A percentile compares a stretch with the other conserved stretches of the same genome.
These are phyloP conservation scores for Carex scoparia DNA, from an alignment of 176 grass and related monocot genomes.

Conservation along the genomic window DNA sequence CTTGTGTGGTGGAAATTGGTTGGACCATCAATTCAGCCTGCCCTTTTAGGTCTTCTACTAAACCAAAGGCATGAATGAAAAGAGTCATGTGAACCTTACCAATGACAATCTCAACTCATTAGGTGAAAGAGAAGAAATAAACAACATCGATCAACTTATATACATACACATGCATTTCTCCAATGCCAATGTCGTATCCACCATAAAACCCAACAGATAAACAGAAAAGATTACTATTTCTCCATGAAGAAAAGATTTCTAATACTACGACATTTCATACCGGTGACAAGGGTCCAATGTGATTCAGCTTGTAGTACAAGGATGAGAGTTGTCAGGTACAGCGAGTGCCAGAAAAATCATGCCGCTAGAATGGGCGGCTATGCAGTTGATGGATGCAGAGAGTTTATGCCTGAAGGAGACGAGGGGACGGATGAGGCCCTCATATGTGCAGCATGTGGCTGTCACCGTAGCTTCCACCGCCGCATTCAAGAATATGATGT, in stretches of 20 bases:
- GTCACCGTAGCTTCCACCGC: slow-evolving; percentile 75
- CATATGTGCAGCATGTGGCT: slow-evolving; percentile 61
- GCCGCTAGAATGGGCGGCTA: slow-evolving; percentile 61
- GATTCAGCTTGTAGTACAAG: slow-evolving; percentile 43
- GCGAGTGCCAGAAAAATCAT: slow-evolving; percentile 77
- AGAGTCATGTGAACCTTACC: slow-evolving; percentile 44
- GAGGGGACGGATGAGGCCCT: slow-evolving; percentile 49
- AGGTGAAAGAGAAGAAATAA: slow-evolving; percentile 4
- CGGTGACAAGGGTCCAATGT: slow-evolving; percentile 29
- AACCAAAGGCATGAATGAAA: slow-evolving; percentile 45
- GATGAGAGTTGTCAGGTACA: slow-evolving; percentile 41
- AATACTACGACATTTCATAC: slow-evolving; percentile 56
- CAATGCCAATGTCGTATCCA: slow-evolving; percentile 25
- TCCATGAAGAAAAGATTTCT: slow-evolving; percentile 70
- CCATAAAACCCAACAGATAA: slow-evolving; percentile 5
- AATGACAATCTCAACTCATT: slow-evolving; percentile 22
- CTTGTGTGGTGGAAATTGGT: slow-evolving; percentile 74
- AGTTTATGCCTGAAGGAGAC: slow-evolving; percentile 68
- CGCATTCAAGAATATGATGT: slow-evolving; percentile 61
- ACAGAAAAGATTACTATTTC: neutral
- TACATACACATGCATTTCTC: slow-evolving; percentile 27
- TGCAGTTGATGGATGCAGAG: slow-evolving; percentile 66
- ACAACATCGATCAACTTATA: slow-evolving; percentile 31
- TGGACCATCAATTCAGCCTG: slow-evolving; percentile 83
- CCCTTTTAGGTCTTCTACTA: slow-evolving; percentile 62